A percentile compares a stretch with the other conserved stretches of the same genome.
Conservation (phyloP, 2,329 filamentous ascomycete species). For the Sporothrix mexicana region DNA sequence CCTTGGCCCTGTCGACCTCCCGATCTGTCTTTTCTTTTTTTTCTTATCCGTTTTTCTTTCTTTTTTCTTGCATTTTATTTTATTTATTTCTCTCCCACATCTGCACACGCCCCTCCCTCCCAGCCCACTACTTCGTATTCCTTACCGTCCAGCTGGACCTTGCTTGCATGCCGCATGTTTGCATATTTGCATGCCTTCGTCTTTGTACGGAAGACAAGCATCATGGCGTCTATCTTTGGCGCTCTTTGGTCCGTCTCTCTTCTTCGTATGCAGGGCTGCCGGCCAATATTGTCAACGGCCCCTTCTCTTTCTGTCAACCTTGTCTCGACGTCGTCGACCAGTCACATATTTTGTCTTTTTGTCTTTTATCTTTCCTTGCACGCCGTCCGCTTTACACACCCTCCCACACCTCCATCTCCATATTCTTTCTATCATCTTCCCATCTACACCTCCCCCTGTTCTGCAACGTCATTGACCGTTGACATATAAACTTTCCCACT, state of each 20-base stretch:
- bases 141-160: conserved; percentile 20
- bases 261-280: conserved; percentile 7
- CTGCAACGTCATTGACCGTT: conserved; percentile 2
- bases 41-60: not conserved
- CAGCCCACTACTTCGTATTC: conserved; percentile 11
- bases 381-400: too few relatives aligned
- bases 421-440: not conserved
- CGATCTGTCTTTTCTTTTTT: not conserved
- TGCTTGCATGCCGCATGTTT: not conserved
- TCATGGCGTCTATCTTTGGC: not conserved
- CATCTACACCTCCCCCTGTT: not conserved
- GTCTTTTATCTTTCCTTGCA: not conserved
- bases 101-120: conserved; percentile 16
- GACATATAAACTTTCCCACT: not conserved
- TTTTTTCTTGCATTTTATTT: not conserved
- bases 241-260: not conserved
- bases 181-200: not conserved
- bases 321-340: not conserved
- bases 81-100: not conserved
- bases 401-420: not conserved
- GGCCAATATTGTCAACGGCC: not conserved
- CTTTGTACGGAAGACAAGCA: not conserved
- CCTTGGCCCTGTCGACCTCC: not conserved
- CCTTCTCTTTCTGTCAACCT: not conserved
- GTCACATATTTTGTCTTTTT: not conserved